Evolutionary conservation across 75 land plant species (phyloP).

Genomic region (Azolla pinnata): DNA sequence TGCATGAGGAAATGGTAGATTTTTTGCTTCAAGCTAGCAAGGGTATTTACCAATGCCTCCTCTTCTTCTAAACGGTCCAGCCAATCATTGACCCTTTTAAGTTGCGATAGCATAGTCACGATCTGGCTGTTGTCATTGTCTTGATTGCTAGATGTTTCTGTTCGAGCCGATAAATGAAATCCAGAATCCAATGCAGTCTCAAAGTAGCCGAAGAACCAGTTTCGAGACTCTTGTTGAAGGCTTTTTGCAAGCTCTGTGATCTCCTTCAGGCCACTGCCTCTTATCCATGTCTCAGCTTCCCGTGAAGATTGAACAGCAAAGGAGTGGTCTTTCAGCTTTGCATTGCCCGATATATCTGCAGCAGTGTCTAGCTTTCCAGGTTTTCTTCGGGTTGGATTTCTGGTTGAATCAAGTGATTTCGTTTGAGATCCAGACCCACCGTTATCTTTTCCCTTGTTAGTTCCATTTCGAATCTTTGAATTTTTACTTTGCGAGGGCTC

Average conservation of each 20-base stretch:
- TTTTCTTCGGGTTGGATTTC: too few species aligned
- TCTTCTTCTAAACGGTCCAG: conserved; percentile 41
- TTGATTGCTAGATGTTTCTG: conserved; percentile 1
- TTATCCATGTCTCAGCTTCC: conserved; percentile 44
- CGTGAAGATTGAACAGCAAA: conserved; percentile 11
- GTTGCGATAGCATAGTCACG: conserved; percentile 58
- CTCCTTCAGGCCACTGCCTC: conserved; percentile 45
- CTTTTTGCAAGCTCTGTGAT: conserved; percentile 38
- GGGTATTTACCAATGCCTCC: conserved; percentile 26
- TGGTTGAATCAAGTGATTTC: too few species aligned
- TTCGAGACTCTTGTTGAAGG: conserved; percentile 45
- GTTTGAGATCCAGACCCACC: conserved; percentile 5
- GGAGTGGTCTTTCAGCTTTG: conserved; percentile 10
- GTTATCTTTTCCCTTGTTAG: conserved; percentile 12
- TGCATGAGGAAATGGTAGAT: conserved; percentile 58
- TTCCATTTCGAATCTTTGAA: neutral
- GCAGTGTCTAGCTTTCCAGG: too few species aligned
- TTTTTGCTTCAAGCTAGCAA: conserved; percentile 63
- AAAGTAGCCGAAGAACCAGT: conserved; percentile 79
- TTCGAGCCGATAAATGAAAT: conserved; percentile 28
- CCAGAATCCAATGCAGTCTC: conserved; percentile 55
- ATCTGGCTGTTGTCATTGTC: conserved; percentile 43
- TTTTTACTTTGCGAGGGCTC: neutral
- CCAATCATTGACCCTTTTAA: conserved; percentile 79
- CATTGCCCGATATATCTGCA: conserved; percentile 10